These are phyloP conservation scores for Tricharina praecox DNA, from an alignment of 495 filamentous ascomycete species.

Conservation along the genomic window DNA sequence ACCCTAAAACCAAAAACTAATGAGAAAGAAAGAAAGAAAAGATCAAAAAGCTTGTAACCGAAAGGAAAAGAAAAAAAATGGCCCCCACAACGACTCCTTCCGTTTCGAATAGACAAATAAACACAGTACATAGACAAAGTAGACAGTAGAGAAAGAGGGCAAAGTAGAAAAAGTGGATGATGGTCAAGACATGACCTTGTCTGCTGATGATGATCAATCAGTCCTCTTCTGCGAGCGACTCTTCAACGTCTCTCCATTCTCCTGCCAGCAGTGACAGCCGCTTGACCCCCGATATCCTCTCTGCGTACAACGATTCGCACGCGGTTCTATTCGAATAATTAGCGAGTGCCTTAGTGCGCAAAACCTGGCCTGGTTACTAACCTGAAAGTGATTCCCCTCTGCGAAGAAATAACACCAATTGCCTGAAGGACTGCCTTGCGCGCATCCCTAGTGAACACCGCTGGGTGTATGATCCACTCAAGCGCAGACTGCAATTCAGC, in stretches of 20 bases:
- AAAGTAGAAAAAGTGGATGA: too few relatives aligned
- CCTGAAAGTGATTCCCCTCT: slow-evolving; percentile 86
- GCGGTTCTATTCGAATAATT: slow-evolving; percentile 17
- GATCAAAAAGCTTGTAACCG: too few relatives aligned
- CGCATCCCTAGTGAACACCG: slow-evolving; percentile 85
- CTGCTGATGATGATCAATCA: too few relatives aligned
- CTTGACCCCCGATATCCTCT: slow-evolving; percentile 23
- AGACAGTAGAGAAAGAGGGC: too few relatives aligned
- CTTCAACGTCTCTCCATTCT: slow-evolving; percentile 27
- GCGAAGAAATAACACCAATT: slow-evolving; percentile 88
- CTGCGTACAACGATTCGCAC: slow-evolving; percentile 25
- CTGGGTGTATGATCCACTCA: slow-evolving; percentile 98
- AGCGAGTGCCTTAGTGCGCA: too few relatives aligned
- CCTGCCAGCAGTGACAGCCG: slow-evolving; percentile 22
- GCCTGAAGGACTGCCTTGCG: slow-evolving; percentile 91
- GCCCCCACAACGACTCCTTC: too few relatives aligned
- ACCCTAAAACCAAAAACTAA: too few relatives aligned
- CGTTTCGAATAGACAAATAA: too few relatives aligned
- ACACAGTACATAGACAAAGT: too few relatives aligned
- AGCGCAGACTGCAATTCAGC: slow-evolving; percentile 78
- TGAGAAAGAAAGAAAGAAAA: too few relatives aligned
- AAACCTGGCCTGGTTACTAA: slow-evolving; percentile 4
- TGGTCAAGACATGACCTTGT: too few relatives aligned
- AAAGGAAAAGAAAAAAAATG: too few relatives aligned
- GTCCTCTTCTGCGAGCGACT: slow-evolving; percentile 25